Conservation (phyloP, 495 filamentous ascomycete species). For the Jackrogersella multiformis region DNA sequence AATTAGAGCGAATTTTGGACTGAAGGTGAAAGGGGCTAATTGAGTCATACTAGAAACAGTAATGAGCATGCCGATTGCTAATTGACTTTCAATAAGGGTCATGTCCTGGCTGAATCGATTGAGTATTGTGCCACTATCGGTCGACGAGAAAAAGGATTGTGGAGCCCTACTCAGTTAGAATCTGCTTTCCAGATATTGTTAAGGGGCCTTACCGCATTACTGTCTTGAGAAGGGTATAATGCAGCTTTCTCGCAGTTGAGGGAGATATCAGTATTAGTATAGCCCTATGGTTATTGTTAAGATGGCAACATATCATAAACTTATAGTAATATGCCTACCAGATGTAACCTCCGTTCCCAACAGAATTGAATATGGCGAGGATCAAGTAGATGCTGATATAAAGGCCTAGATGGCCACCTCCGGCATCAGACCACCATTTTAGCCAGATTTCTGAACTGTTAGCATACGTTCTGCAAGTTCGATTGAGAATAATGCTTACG, state of each 20-base stretch:
- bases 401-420: neutral
- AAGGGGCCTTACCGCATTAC: neutral
- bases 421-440: neutral
- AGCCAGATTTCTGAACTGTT: conserved; percentile 3
- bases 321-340: neutral
- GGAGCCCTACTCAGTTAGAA: neutral
- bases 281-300: neutral
- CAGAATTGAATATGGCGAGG: neutral
- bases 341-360: neutral
- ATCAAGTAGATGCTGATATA: conserved; percentile 4
- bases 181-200: too few relatives aligned
- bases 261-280: neutral
- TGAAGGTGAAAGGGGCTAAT: neutral
- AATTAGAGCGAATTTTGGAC: neutral
- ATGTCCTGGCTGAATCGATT: conserved; percentile 10
- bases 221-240: neutral
- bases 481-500: neutral
- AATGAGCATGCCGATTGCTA: conserved; percentile 6
- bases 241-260: neutral
- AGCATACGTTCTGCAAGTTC: neutral
- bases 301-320: neutral
- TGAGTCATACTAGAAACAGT: neutral
- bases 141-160: conserved; percentile 1
- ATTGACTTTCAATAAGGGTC: conserved; percentile 6
- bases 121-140: conserved; percentile 1